Evolutionary conservation across 2,329 filamentous ascomycete species (phyloP).

Genomic region (Dothistroma pini): DNA sequence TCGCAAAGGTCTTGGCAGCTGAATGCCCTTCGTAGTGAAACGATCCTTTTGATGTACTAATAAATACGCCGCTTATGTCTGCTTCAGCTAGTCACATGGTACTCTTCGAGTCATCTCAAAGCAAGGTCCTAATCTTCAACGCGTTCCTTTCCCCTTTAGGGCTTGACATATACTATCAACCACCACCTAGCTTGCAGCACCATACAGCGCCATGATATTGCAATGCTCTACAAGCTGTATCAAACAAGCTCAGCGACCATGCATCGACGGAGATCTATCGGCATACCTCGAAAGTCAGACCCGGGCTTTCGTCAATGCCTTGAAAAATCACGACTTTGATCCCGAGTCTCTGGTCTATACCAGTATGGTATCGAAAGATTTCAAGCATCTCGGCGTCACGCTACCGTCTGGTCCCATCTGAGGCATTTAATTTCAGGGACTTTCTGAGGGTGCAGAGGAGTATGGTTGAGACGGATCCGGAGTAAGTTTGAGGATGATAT

Average conservation of each 20-base stretch:
- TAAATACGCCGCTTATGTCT: too few relatives aligned
- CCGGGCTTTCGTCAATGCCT: not conserved
- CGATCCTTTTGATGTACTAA: too few relatives aligned
- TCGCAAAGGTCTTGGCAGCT: too few relatives aligned
- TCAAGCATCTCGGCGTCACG: not conserved
- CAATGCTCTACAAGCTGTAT: not conserved
- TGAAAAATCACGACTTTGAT: not conserved
- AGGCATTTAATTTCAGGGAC: not conserved
- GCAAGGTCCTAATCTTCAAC: too few relatives aligned
- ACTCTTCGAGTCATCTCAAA: too few relatives aligned
- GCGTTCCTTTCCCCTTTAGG: too few relatives aligned
- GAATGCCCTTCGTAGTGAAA: too few relatives aligned
- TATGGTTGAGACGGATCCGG: not conserved
- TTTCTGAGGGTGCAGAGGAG: not conserved
- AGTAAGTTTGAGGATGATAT: not conserved
- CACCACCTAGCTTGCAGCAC: too few relatives aligned
- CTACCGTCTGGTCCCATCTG: not conserved
- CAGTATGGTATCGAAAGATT: not conserved
- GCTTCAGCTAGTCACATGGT: too few relatives aligned
- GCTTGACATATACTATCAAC: too few relatives aligned
- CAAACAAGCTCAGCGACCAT: not conserved
- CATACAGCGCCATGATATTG: not conserved
- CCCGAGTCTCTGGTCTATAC: not conserved
- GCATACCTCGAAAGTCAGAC: not conserved
- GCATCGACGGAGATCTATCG: not conserved